A percentile compares a stretch with the other conserved stretches of the same genome.
Conservation (phyloP, 2,329 filamentous ascomycete genomes). For the Fusarium sp. region DNA sequence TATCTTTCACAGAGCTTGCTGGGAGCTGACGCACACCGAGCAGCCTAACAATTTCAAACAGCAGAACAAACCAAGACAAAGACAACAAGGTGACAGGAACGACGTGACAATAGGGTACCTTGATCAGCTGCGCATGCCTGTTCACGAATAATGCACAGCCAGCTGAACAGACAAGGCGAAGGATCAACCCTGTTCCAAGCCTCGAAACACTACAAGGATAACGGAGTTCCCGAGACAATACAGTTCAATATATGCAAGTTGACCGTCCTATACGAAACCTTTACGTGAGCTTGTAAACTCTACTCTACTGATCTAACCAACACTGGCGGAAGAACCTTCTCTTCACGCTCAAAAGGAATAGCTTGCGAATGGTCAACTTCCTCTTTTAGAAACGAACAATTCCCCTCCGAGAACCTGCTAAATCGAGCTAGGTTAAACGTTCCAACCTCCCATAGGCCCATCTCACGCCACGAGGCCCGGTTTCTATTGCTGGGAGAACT, state of each 20-base stretch:
- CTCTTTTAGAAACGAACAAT: background rate
- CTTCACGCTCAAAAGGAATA: background rate
- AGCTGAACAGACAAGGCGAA: background rate
- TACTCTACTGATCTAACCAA: background rate
- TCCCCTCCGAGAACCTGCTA: background rate
- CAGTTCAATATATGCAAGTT: background rate
- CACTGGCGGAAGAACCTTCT: background rate
- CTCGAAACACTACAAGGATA: background rate
- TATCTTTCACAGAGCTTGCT: background rate
- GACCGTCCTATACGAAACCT: background rate
- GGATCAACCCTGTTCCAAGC: background rate
- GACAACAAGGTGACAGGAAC: background rate
- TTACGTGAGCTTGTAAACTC: background rate
- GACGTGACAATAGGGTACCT: background rate
- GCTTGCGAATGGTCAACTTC: background rate
- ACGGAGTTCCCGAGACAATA: conserved; percentile 1
- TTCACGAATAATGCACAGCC: background rate
- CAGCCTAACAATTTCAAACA: background rate
- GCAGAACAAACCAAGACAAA: background rate
- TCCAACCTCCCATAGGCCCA: background rate
- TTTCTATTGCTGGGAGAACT: conserved; percentile 33
- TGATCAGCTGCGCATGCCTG: background rate
- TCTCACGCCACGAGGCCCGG: conserved; percentile 8
- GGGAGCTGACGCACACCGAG: background rate
- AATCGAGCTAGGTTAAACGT: background rate